Base-by-base conservation (phyloP, 495 filamentous ascomycete species). In the Xeromyces bisporus region DNA sequence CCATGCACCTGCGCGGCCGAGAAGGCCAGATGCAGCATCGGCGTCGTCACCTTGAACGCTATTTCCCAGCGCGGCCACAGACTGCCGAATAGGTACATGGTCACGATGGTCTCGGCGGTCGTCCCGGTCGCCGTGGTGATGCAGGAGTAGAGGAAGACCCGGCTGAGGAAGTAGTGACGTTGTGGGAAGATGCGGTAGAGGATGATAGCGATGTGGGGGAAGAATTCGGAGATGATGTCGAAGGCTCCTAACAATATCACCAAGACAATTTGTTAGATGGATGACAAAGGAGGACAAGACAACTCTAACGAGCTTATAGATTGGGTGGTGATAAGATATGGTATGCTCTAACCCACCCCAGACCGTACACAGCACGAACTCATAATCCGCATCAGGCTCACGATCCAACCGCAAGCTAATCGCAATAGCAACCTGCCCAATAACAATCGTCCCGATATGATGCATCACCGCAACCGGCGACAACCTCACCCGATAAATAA, bases 201-300 rank as follows among this genome's bases (percentile, higher is more conserved):
- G 25, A 65, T 60, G 34, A 65, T 65, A 12, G 61, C 54, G 29
- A 65, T 32, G 23, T 67, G 62, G 1, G 62, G 62, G 29, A 61
- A 54, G 37, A 65, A 60, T 38, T 67, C 62, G 20, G 54, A 60
- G 6, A 67, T 38, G 15, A 62, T 56, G 33, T 65, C 61, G 36
- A 67, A 65, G 7, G 60, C 62, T 11, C 61, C 62, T 66, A 25
- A 1, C 10, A 16, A 27, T n/a, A n/a, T n/a, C n/a, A n/a, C n/a
- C n/a, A n/a, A n/a, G n/a, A n/a, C n/a, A n/a, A n/a, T n/a, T n/a
- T n/a, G n/a, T n/a, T n/a, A n/a, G n/a, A n/a, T n/a, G n/a, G n/a
- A n/a, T n/a, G n/a, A n/a, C n/a, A n/a, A n/a, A n/a, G n/a, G n/a
- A n/a, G n/a, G n/a, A n/a, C n/a, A n/a, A n/a, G n/a, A n/a, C n/a